These are phyloP conservation scores for Gentiana dahurica DNA, from an alignment of 257 asterid genomes.

Conservation along the genomic window DNA sequence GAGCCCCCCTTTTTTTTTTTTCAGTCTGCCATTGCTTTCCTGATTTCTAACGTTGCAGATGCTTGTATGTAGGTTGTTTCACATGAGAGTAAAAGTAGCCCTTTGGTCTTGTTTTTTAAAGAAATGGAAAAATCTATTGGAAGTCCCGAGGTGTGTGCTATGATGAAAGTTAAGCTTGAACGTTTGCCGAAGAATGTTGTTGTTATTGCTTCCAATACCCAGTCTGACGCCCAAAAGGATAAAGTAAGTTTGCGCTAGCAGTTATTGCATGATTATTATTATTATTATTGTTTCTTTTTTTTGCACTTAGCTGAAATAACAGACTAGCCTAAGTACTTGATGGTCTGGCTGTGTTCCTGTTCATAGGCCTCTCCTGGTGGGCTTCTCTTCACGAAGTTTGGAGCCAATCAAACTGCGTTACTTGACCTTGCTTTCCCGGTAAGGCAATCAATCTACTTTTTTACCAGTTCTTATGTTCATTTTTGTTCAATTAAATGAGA, in stretches of 20 bases:
- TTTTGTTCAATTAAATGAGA: constrained; percentile 7
- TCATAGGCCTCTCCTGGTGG: not conserved
- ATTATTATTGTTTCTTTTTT: constrained; percentile 1
- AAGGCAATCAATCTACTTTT: not conserved
- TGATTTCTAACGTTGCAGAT: not conserved
- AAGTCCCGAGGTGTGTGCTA: constrained; percentile 54
- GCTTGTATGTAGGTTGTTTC: constrained; percentile 56
- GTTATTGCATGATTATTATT: constrained; percentile 2
- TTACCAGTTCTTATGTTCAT: not conserved
- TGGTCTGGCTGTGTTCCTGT: not conserved
- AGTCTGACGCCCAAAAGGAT: constrained; percentile 63
- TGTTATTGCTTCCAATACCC: constrained; percentile 51
- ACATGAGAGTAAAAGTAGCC: constrained; percentile 48
- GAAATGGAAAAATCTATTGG: constrained; percentile 76
- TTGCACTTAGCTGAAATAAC: not conserved
- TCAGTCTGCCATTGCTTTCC: not conserved
- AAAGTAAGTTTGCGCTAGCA: constrained; percentile 37
- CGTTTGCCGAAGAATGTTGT: constrained; percentile 61
- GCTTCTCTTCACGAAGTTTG: no score
- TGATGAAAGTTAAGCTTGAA: constrained; percentile 69
- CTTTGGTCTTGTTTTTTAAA: constrained; percentile 66
- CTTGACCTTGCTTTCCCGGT: no score
- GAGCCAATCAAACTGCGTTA: no score
- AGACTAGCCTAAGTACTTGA: not conserved
- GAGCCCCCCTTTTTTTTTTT: not conserved